These are phyloP conservation scores for Tetrapisispora taiwanensis DNA, from an alignment of 805 yeast species.

Conservation along the genomic window DNA sequence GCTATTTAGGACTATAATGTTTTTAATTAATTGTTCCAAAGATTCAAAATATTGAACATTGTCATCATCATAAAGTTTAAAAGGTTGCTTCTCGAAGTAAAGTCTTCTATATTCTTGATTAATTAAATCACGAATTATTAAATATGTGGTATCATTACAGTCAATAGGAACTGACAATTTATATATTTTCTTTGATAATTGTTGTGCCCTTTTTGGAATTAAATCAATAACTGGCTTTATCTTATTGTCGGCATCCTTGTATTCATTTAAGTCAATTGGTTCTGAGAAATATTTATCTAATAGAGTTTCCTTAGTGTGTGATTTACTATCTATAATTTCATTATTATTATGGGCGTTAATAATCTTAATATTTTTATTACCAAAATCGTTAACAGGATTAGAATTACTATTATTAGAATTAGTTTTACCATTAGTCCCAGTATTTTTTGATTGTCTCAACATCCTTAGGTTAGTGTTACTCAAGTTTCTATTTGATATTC, in stretches of 20 bases:
- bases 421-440: neutral
- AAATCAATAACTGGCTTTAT: conserved; percentile 11
- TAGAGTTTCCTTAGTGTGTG: conserved; percentile 3
- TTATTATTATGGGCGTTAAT: neutral
- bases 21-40: neutral
- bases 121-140: conserved; percentile 6
- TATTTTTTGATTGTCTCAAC: neutral
- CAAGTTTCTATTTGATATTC: neutral
- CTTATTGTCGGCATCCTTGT: conserved; percentile 5
- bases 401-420: neutral
- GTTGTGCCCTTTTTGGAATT: conserved; percentile 3
- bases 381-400: neutral
- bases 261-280: conserved; percentile 6
- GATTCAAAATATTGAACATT: neutral
- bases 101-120: conserved; percentile 5
- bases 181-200: conserved; percentile 4
- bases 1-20: neutral
- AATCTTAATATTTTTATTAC: neutral
- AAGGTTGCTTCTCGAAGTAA: conserved; percentile 10
- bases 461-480: neutral
- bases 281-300: neutral
- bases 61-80: conserved; percentile 7
- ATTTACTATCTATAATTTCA: conserved; percentile 3
- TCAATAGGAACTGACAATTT: conserved; percentile 9
- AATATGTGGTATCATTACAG: conserved; percentile 1